phyloP scores from a whole-genome alignment of 371 early-diverging fungal genomes.

The Enterospora canceri region DNA sequence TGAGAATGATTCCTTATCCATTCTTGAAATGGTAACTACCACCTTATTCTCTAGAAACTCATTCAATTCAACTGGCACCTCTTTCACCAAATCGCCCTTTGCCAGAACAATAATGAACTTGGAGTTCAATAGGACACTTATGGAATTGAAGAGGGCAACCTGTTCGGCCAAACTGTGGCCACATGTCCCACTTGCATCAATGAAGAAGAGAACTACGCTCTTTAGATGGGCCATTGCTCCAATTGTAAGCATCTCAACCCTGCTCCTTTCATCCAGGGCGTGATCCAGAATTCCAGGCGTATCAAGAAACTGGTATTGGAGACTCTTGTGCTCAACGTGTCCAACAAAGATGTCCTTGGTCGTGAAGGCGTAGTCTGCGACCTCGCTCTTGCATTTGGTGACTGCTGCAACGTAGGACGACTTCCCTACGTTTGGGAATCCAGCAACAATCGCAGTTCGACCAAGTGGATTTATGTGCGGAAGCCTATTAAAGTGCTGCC shows the following conservation, averaged over 20 bases:
- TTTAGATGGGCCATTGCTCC: constrained; percentile 97
- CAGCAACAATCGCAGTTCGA: constrained; percentile 90
- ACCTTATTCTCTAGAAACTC: constrained; percentile 62
- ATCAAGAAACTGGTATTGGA: constrained; percentile 97
- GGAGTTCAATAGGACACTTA: constrained; percentile 92
- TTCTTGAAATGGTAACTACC: constrained; percentile 56
- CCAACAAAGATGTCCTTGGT: constrained; percentile 98
- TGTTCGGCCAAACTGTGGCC: constrained; percentile 90
- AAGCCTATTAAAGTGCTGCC: constrained; percentile 88
- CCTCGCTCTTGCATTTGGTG: constrained; percentile 95
- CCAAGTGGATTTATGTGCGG: constrained; percentile 97
- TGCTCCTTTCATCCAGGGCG: constrained; percentile 93
- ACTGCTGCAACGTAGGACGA: constrained; percentile 98
- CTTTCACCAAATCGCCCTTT: constrained; percentile 76
- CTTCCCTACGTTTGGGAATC: constrained; percentile 99
- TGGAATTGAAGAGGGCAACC: constrained; percentile 71
- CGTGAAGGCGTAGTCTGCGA: constrained; percentile 99
- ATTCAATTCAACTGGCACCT: constrained; percentile 62
- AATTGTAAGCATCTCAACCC: constrained; percentile 99
- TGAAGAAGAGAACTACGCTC: constrained; percentile 88
- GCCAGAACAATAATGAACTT: constrained; percentile 85
- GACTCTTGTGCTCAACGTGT: constrained; percentile 98
- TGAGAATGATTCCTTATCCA: constrained; percentile 49
- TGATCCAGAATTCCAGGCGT: constrained; percentile 99
- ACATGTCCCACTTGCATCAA: constrained; percentile 94